Evolutionary conservation across 129 eudicot species (phyloP).

Genomic region (Flaveria robusta): DNA sequence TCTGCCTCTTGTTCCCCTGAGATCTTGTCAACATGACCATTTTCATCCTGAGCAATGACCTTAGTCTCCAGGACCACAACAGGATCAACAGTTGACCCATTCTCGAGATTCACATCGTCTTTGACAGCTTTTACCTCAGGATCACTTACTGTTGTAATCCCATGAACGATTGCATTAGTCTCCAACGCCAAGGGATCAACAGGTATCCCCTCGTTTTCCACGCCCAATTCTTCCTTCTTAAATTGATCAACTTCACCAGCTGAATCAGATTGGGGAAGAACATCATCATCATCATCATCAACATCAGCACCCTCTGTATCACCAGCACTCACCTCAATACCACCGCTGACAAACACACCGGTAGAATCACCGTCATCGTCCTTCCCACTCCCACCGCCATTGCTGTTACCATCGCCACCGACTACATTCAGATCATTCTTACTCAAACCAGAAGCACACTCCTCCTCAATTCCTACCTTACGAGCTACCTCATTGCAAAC

Average conservation of each 20-base stretch:
- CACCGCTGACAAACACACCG: conserved; percentile 39
- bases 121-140: conserved; percentile 23
- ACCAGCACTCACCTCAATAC: conserved; percentile 30
- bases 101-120: conserved; percentile 20
- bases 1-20: conserved; percentile 3
- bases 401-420: conserved; percentile 38
- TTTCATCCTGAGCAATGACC: background rate
- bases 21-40: background rate
- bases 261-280: too few species aligned
- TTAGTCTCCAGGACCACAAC: conserved; percentile 7
- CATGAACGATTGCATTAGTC: conserved; percentile 11
- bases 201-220: conserved; percentile 14
- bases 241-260: conserved; percentile 20
- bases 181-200: conserved; percentile 27
- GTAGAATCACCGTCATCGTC: conserved; percentile 34
- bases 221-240: conserved; percentile 29
- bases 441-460: conserved; percentile 28
- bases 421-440: conserved; percentile 42
- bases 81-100: conserved; percentile 23
- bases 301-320: background rate
- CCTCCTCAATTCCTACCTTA: conserved; percentile 38
- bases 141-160: conserved; percentile 15
- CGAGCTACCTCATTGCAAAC: conserved; percentile 36
- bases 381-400: conserved; percentile 39
- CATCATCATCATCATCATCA: too few species aligned